phyloP scores from a whole-genome alignment of 768 basidiomycete genomes.

The Trametes villosa region DNA sequence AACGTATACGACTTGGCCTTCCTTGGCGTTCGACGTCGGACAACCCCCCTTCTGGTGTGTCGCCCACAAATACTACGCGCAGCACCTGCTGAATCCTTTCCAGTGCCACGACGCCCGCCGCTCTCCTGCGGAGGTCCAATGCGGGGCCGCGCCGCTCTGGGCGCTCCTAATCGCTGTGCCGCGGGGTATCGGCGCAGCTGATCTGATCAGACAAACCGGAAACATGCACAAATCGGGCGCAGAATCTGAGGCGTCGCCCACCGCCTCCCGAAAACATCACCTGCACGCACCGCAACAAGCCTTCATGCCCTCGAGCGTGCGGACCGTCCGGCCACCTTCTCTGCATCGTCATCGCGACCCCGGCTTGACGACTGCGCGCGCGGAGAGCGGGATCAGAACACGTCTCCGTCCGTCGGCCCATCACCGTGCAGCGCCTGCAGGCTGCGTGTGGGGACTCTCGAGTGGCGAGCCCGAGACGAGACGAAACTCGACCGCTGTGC shows the following conservation, averaged over 20 bases:
- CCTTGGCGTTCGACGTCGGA: too few relatives aligned
- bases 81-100: background rate
- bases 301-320: constrained; percentile 1
- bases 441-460: constrained; percentile 3
- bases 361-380: constrained; percentile 14
- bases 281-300: constrained; percentile 4
- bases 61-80: too few relatives aligned
- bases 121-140: background rate
- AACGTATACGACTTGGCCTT: too few relatives aligned
- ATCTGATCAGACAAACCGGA: constrained; percentile 12
- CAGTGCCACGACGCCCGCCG: background rate
- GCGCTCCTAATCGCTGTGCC: background rate
- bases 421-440: constrained; percentile 13
- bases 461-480: constrained; percentile 24
- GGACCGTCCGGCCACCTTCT: background rate
- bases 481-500: constrained; percentile 17
- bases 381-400: constrained; percentile 14
- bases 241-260: constrained; percentile 4
- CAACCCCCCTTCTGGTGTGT: too few relatives aligned
- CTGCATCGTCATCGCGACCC: constrained; percentile 25
- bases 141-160: background rate
- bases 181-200: background rate
- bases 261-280: constrained; percentile 5
- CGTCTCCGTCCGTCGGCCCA: constrained; percentile 10
- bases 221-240: background rate